These are phyloP conservation scores for Monilinia polystroma DNA, from an alignment of 2,329 filamentous ascomycete genomes.

Conservation along the genomic window DNA sequence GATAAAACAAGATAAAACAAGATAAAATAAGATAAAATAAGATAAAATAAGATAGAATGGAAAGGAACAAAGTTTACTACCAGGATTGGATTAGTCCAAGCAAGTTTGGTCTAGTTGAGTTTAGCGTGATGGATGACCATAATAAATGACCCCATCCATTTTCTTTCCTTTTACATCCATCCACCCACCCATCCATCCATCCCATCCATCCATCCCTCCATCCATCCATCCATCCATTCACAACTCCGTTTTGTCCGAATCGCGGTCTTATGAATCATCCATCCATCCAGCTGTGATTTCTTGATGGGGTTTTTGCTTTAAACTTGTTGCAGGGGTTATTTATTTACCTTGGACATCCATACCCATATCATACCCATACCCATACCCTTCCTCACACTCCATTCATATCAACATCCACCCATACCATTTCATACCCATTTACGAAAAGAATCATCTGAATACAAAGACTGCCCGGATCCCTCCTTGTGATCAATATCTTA, in stretches of 20 bases:
- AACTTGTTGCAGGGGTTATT: no score
- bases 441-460: constrained; percentile 20
- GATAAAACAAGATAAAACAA: no score
- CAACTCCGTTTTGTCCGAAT: constrained; percentile 21
- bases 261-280: constrained; percentile 24
- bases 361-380: not conserved
- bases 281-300: not conserved
- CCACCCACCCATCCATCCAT: not conserved
- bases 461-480: constrained; percentile 24
- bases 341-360: not conserved
- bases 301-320: constrained; percentile 8
- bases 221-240: not conserved
- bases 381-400: no score
- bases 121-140: no score
- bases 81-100: not conserved
- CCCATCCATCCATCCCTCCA: constrained; percentile 5
- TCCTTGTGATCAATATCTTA: constrained; percentile 13
- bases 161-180: not conserved
- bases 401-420: no score
- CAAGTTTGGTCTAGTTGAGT: no score
- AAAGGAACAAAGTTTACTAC: not conserved
- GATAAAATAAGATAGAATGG: no score
- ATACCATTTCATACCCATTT: not conserved
- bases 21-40: no score
- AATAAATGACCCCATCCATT: not conserved